Evolutionary conservation across 495 filamentous ascomycete species (phyloP), one percentile per base, ranked within the genome.

Genomic region (Margaritispora aquatica): DNA sequence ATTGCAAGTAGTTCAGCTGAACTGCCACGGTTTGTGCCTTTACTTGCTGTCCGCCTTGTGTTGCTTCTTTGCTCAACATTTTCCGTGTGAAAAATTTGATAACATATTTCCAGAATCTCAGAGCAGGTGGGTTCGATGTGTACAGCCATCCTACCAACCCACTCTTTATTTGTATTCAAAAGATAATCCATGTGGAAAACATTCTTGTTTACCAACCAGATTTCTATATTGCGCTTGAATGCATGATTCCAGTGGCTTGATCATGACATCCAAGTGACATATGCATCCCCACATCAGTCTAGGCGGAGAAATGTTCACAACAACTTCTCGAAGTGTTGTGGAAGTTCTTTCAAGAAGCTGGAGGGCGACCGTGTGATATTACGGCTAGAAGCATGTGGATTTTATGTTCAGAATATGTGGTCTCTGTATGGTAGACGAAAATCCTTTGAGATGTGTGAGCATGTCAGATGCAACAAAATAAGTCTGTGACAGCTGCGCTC

Each of bases 281-380:
- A 66, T 73, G 69, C 67, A 67, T 61, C 70, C 68, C 69, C 65
- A 64, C 67, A 65, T 64, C 55, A 66, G 65, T 59, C 63, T 68
- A 67, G 61, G 63, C 57, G 62, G 64, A n/a, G 64, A 65, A 65
- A 58, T 24, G 29, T 59, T 61, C 55, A 27, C 48, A 41, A 55
- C 22, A 15, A 53, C 60, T 65, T 65, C 63, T 63, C 59, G 66
- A 68, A 65, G 63, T n/a, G 50, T 24, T 51, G 49, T 64, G 54
- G 63, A 65, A 65, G 49, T 61, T 53, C 60, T 65, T 63, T 68
- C n/a, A 51, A 63, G n/a, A 21, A 52, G 51, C 47, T 55, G 53
- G 41, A 61, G 57, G 46, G 63, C 53, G 26, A 57, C 60, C 41
- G 60, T 65, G 59, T 59, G 22, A 60, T 50, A 52, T 22, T 2